These are phyloP conservation scores for Oenanthe sinensis DNA, from an alignment of 129 eudicot species.

Conservation along the genomic window DNA sequence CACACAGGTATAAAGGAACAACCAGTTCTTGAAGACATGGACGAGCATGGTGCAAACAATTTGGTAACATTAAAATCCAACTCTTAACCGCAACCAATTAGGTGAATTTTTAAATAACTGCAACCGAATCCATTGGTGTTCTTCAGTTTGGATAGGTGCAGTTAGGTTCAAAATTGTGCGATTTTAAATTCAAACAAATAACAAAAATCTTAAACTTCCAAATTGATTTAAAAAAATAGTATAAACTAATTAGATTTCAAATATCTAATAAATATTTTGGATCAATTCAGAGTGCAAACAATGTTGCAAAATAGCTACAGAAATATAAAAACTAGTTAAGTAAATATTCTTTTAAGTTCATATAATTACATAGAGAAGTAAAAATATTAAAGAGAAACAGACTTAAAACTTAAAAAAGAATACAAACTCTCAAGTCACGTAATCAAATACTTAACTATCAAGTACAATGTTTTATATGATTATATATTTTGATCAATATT, in stretches of 20 bases:
- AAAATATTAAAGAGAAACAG: not conserved
- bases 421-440: not conserved
- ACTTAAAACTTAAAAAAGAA: not conserved
- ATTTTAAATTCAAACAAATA: not conserved
- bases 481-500: not conserved
- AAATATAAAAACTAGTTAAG: not conserved
- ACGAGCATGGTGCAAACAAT: not conserved
- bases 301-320: not conserved
- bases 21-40: not conserved
- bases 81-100: not conserved
- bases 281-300: not conserved
- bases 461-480: not conserved
- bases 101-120: not conserved
- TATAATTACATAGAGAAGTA: not conserved
- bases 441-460: not conserved
- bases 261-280: too few species aligned
- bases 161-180: not conserved
- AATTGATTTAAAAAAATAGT: not conserved
- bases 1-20: not conserved
- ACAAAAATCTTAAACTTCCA: not conserved
- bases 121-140: not conserved
- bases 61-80: not conserved
- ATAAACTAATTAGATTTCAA: not conserved
- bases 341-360: not conserved
- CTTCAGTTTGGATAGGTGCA: not conserved